Conservation (phyloP, 305 asterid genomes). For the Fraxinus greggii region DNA sequence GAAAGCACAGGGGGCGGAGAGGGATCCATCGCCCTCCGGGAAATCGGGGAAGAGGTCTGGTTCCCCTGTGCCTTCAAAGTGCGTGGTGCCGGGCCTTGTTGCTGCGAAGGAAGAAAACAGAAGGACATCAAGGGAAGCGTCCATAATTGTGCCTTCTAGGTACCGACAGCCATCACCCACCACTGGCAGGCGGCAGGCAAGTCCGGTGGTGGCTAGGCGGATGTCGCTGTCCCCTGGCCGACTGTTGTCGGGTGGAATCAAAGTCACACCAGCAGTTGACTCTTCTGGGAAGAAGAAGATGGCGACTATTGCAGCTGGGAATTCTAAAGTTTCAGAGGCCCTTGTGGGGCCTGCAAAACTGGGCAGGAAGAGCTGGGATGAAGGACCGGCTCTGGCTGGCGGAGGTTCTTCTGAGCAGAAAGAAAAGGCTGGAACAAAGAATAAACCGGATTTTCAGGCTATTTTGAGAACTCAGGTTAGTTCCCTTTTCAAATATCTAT, state of each 20-base stretch:
- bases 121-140: conserved; percentile 63
- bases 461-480: conserved; percentile 87
- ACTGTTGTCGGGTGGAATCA: conserved; percentile 70
- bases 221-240: conserved; percentile 82
- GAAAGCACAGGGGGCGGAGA: conserved; percentile 48
- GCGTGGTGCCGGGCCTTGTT: conserved; percentile 76
- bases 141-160: conserved; percentile 87
- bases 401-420: conserved; percentile 50
- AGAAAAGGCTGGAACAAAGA: conserved; percentile 47
- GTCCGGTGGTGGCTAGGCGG: conserved; percentile 68
- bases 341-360: conserved; percentile 54
- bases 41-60: conserved; percentile 63
- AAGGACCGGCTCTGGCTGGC: conserved; percentile 43
- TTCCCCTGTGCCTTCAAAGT: conserved; percentile 84
- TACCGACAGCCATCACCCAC: conserved; percentile 88
- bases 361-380: conserved; percentile 86
- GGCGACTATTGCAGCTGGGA: conserved; percentile 63
- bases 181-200: conserved; percentile 60
- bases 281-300: conserved; percentile 79
- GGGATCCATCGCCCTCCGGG: conserved; percentile 77
- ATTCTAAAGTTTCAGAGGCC: conserved; percentile 69
- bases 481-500: not conserved
- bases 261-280: conserved; percentile 56
- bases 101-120: conserved; percentile 91
- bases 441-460: conserved; percentile 70